Evolutionary conservation across 495 filamentous ascomycete species (phyloP).

Genomic region (Talaromyces nanjingensis): DNA sequence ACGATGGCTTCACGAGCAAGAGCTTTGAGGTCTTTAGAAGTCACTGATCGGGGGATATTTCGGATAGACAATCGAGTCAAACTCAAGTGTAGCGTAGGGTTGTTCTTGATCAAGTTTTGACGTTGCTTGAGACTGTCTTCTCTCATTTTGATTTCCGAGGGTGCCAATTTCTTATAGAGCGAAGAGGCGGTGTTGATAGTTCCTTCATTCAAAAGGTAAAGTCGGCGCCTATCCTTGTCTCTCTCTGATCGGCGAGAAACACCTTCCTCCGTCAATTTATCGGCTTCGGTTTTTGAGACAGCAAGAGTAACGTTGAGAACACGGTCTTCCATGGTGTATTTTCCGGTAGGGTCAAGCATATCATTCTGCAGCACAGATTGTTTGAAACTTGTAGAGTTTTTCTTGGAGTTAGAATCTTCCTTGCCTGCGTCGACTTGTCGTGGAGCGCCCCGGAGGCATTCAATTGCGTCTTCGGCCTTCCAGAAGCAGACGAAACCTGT

Average conservation of each 20-base stretch:
- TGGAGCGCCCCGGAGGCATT: constrained; percentile 70
- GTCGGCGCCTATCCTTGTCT: constrained; percentile 82
- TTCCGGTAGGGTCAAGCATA: constrained; percentile 63
- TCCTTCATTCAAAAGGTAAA: constrained; percentile 86
- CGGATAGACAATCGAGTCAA: constrained; percentile 90
- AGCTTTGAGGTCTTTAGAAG: constrained; percentile 83
- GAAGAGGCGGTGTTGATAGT: constrained; percentile 64
- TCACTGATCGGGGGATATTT: constrained; percentile 80
- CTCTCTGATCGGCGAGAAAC: constrained; percentile 55
- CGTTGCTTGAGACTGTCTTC: constrained; percentile 84
- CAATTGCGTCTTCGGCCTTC: constrained; percentile 60
- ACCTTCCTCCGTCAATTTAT: constrained; percentile 63
- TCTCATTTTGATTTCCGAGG: constrained; percentile 77
- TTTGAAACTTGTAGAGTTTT: constrained; percentile 38
- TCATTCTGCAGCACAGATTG: constrained; percentile 83
- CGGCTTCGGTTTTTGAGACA: constrained; percentile 72
- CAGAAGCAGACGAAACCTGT: constrained; percentile 95
- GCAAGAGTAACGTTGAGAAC: constrained; percentile 77
- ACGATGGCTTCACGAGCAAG: constrained; percentile 86
- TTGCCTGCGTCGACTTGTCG: constrained; percentile 36
- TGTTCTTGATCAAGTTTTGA: constrained; percentile 80
- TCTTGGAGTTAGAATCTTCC: constrained; percentile 22
- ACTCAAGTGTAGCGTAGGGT: constrained; percentile 82
- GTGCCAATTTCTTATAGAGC: constrained; percentile 66
- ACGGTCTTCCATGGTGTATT: constrained; percentile 84